Evolutionary conservation across 805 yeast species (phyloP), one percentile per base, ranked within the genome.

Genomic region (Spathaspora sp.): DNA sequence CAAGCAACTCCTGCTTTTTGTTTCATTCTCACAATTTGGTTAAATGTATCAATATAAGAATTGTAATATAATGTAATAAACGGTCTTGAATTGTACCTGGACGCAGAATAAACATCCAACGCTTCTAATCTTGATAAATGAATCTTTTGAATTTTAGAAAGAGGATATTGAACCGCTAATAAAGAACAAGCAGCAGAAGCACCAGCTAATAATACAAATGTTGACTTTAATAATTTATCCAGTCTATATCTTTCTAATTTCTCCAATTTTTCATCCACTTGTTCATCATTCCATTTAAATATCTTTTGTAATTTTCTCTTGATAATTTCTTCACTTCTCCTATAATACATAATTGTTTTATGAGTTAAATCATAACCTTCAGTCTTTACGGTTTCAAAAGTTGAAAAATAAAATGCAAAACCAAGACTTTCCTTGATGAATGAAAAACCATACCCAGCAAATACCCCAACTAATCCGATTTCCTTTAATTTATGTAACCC

Each of bases 361-460:
- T 77, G 74, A 0, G 85, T 73, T 49, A 71, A 52, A 48, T 75
- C 73, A 60, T 78, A 83, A 1, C 85, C 81, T 57, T 83, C 82
- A 32, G 89, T 88, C 66, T 88, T 90, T 28, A 91, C 80, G 18
- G 81, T 66, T 66, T 90, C 97, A 67, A 89, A 91, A 0, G 90
- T 81, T 12, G 88, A 78, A 64, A 91, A 91, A 66, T 89, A 91
- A 50, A 83, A 78, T 0, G 93, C 96, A 76, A 89, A 91, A 1
- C 96, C 94, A n/a, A 80, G 68, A 55, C 77, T 81, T 58, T 92
- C 97, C 63, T 91, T 92, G 16, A 87, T 64, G 3, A 89, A 71
- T 49, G 92, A 86, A 44, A 90, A 73, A n/a, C 86, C 79, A 63
- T 84, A 87, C 0, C 97, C 98, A 2, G 97, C 96, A 73, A 89